Conservation (phyloP, 2,329 filamentous ascomycete species). For the Leptographium radiaticola region DNA sequence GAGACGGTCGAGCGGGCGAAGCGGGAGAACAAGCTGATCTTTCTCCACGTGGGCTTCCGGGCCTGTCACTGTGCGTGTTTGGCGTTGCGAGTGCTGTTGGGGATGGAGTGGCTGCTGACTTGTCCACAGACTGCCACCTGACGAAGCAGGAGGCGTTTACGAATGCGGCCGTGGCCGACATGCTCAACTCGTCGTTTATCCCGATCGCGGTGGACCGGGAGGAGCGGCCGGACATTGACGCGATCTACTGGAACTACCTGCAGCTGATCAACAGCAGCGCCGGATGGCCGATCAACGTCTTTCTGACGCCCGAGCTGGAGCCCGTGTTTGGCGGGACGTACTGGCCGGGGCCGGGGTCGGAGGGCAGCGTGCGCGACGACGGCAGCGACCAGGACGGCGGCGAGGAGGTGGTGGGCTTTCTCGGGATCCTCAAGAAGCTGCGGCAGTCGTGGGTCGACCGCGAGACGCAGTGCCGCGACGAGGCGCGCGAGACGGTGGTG, state of each 20-base stretch:
- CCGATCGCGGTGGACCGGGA: slow-evolving; percentile 90
- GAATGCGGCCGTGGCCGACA: slow-evolving; percentile 62
- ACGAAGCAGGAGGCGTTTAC: slow-evolving; percentile 90
- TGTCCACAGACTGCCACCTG: slow-evolving; percentile 61
- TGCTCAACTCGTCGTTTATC: slow-evolving; percentile 79
- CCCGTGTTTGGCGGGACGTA: slow-evolving; percentile 95
- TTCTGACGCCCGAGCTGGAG: slow-evolving; percentile 82
- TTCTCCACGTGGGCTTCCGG: slow-evolving; percentile 87
- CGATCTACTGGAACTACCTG: slow-evolving; percentile 97
- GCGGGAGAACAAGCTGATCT: slow-evolving; percentile 75
- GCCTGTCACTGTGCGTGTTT: slow-evolving; percentile 68
- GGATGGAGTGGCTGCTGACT: neutral
- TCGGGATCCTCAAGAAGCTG: slow-evolving; percentile 73
- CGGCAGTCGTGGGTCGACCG: slow-evolving; percentile 66
- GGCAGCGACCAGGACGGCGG: slow-evolving; percentile 29
- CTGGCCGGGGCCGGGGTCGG: slow-evolving; percentile 69
- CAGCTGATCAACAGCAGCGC: slow-evolving; percentile 83
- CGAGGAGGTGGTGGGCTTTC: slow-evolving; percentile 55
- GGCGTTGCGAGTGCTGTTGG: neutral
- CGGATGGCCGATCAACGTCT: slow-evolving; percentile 95
- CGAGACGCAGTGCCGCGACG: slow-evolving; percentile 67
- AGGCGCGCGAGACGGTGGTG: slow-evolving; percentile 67
- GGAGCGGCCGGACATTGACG: slow-evolving; percentile 84
- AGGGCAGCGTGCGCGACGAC: slow-evolving; percentile 24
- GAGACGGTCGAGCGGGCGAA: slow-evolving; percentile 66